phyloP scores from a whole-genome alignment of 1,139 yeast genomes.

The Protomyces pachydermus region DNA sequence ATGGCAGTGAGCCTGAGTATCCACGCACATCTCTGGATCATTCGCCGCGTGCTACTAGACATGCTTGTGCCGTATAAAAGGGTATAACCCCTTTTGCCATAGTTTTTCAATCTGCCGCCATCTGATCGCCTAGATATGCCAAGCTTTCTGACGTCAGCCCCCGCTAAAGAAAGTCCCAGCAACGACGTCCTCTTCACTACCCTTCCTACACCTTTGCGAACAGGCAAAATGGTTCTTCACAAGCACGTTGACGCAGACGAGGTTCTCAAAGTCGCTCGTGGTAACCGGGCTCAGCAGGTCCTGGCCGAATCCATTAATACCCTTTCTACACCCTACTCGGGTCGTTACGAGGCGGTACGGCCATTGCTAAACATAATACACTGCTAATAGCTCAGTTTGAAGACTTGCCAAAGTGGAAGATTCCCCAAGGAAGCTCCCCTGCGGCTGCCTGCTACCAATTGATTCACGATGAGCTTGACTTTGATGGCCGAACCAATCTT shows the following conservation, averaged over 20 bases:
- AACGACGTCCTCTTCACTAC: background rate
- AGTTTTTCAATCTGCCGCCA: background rate
- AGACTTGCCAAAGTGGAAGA: constrained; percentile 41
- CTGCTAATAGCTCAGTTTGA: background rate
- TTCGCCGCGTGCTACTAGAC: no score
- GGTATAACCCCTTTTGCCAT: no score
- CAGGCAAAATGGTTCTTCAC: constrained; percentile 12
- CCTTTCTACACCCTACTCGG: constrained; percentile 23
- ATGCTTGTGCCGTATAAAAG: no score
- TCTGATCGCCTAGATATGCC: background rate
- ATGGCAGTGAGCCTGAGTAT: no score
- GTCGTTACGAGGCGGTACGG: constrained; percentile 14
- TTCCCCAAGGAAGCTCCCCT: constrained; percentile 43
- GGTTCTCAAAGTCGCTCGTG: constrained; percentile 15
- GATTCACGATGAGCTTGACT: constrained; percentile 64
- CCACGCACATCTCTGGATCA: no score
- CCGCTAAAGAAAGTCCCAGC: background rate
- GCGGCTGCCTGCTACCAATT: constrained; percentile 55
- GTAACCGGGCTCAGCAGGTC: constrained; percentile 3
- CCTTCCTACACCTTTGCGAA: background rate
- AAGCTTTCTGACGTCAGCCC: background rate
- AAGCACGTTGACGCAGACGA: constrained; percentile 22
- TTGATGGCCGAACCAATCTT: constrained; percentile 80
- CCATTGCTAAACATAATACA: background rate
- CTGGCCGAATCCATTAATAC: constrained; percentile 3